These are phyloP conservation scores for Podaxis sp. DNA, from an alignment of 768 basidiomycete genomes.

Conservation along the genomic window DNA sequence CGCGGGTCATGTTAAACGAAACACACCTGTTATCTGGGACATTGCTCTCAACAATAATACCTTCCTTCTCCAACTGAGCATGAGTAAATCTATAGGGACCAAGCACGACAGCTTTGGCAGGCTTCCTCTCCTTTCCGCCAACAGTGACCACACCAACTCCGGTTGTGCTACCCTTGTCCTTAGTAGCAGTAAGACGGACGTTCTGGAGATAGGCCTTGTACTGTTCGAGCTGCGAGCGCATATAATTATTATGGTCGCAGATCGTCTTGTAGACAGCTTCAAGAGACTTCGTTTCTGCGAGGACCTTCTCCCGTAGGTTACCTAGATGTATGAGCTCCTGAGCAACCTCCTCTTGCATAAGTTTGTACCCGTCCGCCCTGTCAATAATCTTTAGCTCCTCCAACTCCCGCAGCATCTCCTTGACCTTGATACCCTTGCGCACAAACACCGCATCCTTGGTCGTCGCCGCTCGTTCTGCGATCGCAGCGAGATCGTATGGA, in stretches of 20 bases:
- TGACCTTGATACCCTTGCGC: slow-evolving; percentile 97
- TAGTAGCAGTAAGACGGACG: slow-evolving; percentile 85
- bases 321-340: slow-evolving; percentile 96
- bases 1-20: not conserved
- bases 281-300: slow-evolving; percentile 87
- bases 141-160: slow-evolving; percentile 95
- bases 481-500: slow-evolving; percentile 83
- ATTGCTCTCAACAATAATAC: slow-evolving; percentile 98
- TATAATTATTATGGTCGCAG: slow-evolving; percentile 97
- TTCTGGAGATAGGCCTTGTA: slow-evolving; percentile 99
- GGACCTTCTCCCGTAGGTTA: slow-evolving; percentile 93
- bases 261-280: slow-evolving; percentile 99
- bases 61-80: slow-evolving; percentile 97
- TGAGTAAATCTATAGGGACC: slow-evolving; percentile 99
- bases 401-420: slow-evolving; percentile 96
- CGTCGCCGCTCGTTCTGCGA: slow-evolving; percentile 95
- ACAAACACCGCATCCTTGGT: slow-evolving; percentile 97
- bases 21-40: slow-evolving; percentile 95
- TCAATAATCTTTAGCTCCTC: slow-evolving; percentile 91
- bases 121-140: slow-evolving; percentile 97
- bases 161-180: slow-evolving; percentile 84
- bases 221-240: slow-evolving; percentile 94
- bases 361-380: slow-evolving; percentile 75
- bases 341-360: slow-evolving; percentile 97
- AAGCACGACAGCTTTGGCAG: slow-evolving; percentile 76